Base-by-base conservation (phyloP, 1,284 basidiomycete genomes). In the Albatrellus sp. region DNA sequence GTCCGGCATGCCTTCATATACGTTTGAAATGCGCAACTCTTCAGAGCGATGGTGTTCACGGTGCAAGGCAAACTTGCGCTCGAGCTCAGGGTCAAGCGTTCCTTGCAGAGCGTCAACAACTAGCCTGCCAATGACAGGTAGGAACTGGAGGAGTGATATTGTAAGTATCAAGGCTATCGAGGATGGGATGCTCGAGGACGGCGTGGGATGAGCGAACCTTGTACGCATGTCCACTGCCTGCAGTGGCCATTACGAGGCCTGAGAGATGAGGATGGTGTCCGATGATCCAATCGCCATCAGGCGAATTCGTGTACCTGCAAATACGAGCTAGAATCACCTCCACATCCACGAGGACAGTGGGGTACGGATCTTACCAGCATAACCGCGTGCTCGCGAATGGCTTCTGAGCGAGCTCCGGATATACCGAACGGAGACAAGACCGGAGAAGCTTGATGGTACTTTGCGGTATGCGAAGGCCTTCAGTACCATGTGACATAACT, bases 201-300 rank as follows among this genome's bases (percentile, higher is more conserved):
- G n/a, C 32, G 14, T 34, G 28, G 11, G 7, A 44, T n/a, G 14
- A 24, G 2, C 28, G 20, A 19, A 79, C 85, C 70, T 90, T 91
- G 68, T 77, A 90, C 0, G 77, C 87, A 60, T 91, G 88, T 0
- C 87, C 88, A 52, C 79, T 84, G 5, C 81, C 88, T 12, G 73
- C 81, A 0, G 85, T 88, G 4, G 85, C 87, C 14, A 90, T 59
- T 41, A 86, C 57, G 13, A 91, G 54, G 1, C 70, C 69, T 9
- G 66, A 55, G 54, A 84, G 71, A 5, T 59, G 56, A 1, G 81
- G 77, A 48, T 79, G 70, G 37, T 62, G 68, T 31, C 86, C 83
- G 50, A 91, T 85, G 33, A 90, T 66, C 81, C 84, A 91, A 60
- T 90, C 68, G 1, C 75, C 76, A 56, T 90, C 85, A 1, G 75